Evolutionary conservation across 495 filamentous ascomycete species (phyloP).

Genomic region (Astrocystis sublimbata): DNA sequence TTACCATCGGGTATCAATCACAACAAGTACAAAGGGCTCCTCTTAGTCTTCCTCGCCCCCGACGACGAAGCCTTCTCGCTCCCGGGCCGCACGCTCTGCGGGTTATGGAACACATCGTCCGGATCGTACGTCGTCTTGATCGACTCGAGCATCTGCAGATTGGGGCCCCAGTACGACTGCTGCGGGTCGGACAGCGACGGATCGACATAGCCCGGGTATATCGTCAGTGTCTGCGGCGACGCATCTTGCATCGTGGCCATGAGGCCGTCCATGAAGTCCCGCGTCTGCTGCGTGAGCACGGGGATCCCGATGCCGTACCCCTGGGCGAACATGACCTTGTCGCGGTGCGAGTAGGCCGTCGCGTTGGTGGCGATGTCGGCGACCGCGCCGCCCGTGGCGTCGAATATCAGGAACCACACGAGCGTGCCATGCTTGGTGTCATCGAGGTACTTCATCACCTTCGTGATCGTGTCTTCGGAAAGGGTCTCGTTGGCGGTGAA

Average conservation of each 20-base stretch:
- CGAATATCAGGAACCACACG: constrained; percentile 59
- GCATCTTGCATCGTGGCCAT: constrained; percentile 42
- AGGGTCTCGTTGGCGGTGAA: constrained; percentile 52
- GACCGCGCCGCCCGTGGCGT: constrained; percentile 57
- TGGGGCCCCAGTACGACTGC: constrained; percentile 58
- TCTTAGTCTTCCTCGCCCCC: too few relatives aligned
- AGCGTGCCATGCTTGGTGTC: constrained; percentile 45
- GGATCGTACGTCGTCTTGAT: constrained; percentile 61
- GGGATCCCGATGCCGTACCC: constrained; percentile 57
- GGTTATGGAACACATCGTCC: constrained; percentile 60
- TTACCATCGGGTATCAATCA: too few relatives aligned
- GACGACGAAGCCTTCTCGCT: constrained; percentile 29
- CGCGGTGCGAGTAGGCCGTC: constrained; percentile 60
- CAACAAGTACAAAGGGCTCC: too few relatives aligned
- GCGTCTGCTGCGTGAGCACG: constrained; percentile 38
- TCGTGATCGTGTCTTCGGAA: constrained; percentile 37
- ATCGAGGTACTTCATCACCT: constrained; percentile 56
- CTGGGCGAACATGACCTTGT: constrained; percentile 60
- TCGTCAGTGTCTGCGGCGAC: constrained; percentile 40
- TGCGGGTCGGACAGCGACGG: constrained; percentile 53
- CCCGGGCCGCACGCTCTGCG: constrained; percentile 55
- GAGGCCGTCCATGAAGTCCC: constrained; percentile 52
- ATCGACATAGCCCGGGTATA: constrained; percentile 76
- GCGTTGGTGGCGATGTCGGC: constrained; percentile 44
- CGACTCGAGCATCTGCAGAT: constrained; percentile 45